Base-by-base conservation (phyloP, 1,139 yeast genomes). In the Pneumocystis oryctolagi region DNA sequence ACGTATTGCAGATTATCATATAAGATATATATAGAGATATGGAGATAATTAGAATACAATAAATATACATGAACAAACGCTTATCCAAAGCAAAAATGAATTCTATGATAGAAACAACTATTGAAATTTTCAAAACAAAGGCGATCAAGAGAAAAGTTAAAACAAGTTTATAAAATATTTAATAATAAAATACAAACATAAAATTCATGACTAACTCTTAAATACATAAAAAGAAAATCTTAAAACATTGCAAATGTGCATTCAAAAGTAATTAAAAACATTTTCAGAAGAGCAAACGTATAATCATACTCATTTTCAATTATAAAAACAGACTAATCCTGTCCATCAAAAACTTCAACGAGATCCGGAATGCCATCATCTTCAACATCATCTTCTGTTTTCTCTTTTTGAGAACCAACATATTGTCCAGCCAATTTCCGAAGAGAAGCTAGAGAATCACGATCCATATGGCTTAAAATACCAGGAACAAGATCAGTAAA, bases 391-490 rank as follows among this genome's bases (percentile, higher is more conserved):
- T 76, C 78, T 66, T 76, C 79, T 67, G 76, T 79, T 67, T 79
- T 80, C 63, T 77, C 80, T 68, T 79, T 80, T 67, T 78, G 78
- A 68, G 76, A 77, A 67, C 73, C 78, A 68, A 82, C 82, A 77
- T 88, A 80, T 77, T 87, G 90, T 77, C 87, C 89, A 68, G 97
- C 96, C 77, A 92, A 82, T 79, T 87, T 83, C 75, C 89, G 84
- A 77, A 92, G 83, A 77, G 89, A 85, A 74, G 86, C 89, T 76
- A 89, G 84, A 78, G 94, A 88, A 78, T 92, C 97, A 71, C 96
- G 89, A 73, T 97, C 97, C 79, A 92, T 83, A 81, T 92, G 96
- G 71, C 96, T 92, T 75, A 92, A 84, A 77, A 92, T 89, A 77
- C 84, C 88, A 73, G 97, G 98, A 73, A 92, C 84, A 79, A 92